Percentiles rank a stretch among this genome's conserved stretches.
Evolutionary conservation across 805 yeast genomes (phyloP).

Genomic region (Sungouiozyma ichnusensis): DNA sequence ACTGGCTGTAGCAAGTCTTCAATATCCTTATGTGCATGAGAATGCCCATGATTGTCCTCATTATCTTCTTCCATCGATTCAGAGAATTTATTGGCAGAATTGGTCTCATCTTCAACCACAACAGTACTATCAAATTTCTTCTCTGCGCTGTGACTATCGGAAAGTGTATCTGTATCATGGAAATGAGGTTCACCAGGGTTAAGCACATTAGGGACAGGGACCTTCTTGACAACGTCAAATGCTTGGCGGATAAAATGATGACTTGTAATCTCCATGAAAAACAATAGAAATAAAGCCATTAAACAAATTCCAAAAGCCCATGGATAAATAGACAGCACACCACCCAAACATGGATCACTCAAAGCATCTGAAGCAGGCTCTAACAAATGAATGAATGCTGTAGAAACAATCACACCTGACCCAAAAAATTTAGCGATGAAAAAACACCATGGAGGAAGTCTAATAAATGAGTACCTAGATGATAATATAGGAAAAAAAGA

Average conservation of each 20-base stretch:
- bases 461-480: constrained; percentile 45
- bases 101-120: background rate
- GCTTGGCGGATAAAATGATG: constrained; percentile 34
- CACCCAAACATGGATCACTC: constrained; percentile 47
- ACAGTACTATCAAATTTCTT: background rate
- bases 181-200: background rate
- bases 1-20: constrained; percentile 8
- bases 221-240: constrained; percentile 13
- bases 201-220: background rate
- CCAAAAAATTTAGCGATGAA: constrained; percentile 68
- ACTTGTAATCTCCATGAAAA: constrained; percentile 40
- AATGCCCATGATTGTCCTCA: constrained; percentile 7
- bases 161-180: background rate
- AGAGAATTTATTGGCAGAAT: background rate
- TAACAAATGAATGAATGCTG: constrained; percentile 67
- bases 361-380: constrained; percentile 58
- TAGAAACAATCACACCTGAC: constrained; percentile 74
- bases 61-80: background rate
- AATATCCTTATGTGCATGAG: constrained; percentile 9
- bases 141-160: constrained; percentile 2
- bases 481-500: constrained; percentile 53
- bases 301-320: constrained; percentile 49
- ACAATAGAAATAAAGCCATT: constrained; percentile 36
- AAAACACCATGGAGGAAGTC: constrained; percentile 52
- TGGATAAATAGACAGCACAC: constrained; percentile 43